Conservation (phyloP, 345 rosid species). For the Eucalyptus sideroxylon region DNA sequence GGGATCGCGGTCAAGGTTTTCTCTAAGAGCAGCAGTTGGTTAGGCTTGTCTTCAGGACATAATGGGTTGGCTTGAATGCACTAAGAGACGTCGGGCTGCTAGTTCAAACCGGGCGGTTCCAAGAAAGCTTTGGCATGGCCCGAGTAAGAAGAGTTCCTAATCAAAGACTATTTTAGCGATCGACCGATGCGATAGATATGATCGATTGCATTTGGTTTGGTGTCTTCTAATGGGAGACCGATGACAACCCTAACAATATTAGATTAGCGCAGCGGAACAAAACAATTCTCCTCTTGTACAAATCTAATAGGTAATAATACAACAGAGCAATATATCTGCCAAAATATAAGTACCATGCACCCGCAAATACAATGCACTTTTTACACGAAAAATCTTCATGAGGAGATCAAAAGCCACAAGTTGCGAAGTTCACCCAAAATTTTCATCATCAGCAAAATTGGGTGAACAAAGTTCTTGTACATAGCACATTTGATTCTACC, state of each 20-base stretch:
- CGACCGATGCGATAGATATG: background rate
- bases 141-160: background rate
- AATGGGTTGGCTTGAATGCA: constrained; percentile 50
- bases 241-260: background rate
- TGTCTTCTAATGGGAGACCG: background rate
- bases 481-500: background rate
- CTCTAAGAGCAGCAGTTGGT: constrained; percentile 53
- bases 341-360: background rate
- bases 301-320: background rate
- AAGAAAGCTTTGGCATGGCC: constrained; percentile 28
- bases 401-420: background rate
- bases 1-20: constrained; percentile 70
- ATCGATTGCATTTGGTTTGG: background rate
- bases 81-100: constrained; percentile 59
- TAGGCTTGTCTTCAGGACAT: constrained; percentile 49
- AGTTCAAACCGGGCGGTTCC: constrained; percentile 48
- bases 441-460: too few species aligned
- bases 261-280: background rate
- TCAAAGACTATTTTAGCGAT: background rate
- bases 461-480: background rate
- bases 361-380: background rate
- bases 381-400: background rate
- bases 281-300: background rate
- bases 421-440: background rate
- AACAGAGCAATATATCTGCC: background rate